Evolutionary conservation across 164 flowering plant species (phyloP).

Genomic region (Nymphaea thermarum): DNA sequence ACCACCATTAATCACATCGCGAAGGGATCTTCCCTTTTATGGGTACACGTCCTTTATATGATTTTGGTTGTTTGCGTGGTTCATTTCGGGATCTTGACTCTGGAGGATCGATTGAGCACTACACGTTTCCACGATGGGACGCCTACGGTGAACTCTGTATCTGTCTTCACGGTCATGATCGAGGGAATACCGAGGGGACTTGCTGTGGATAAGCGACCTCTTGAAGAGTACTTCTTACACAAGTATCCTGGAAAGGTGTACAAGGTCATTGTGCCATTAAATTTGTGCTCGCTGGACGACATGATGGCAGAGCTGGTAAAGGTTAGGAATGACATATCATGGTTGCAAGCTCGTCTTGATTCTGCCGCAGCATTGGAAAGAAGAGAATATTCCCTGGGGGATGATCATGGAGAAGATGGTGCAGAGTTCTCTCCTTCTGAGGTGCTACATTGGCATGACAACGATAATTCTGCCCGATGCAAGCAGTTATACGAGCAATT

Average conservation of each 20-base stretch:
- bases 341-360: conserved; percentile 71
- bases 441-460: conserved; percentile 10
- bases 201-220: conserved; percentile 40
- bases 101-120: conserved; percentile 50
- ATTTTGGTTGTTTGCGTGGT: conserved; percentile 52
- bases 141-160: conserved; percentile 45
- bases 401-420: conserved; percentile 16
- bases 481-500: background rate
- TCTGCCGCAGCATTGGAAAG: conserved; percentile 32
- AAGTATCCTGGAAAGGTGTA: conserved; percentile 92
- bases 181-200: conserved; percentile 74
- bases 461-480: background rate
- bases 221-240: conserved; percentile 73
- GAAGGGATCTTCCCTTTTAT: conserved; percentile 63
- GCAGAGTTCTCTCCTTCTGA: conserved; percentile 4
- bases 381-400: conserved; percentile 9
- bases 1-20: conserved; percentile 71
- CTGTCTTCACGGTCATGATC: conserved; percentile 78
- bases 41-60: conserved; percentile 81
- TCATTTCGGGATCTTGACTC: conserved; percentile 53
- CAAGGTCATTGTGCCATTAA: conserved; percentile 75
- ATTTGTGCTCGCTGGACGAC: conserved; percentile 86
- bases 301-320: conserved; percentile 56
- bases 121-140: conserved; percentile 85
- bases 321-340: conserved; percentile 70